A percentile compares a stretch with the other conserved stretches of the same genome.
These are phyloP conservation scores for Phytopythium oedochilum DNA, from an alignment of 352 stramenopile species.

Conservation along the genomic window DNA sequence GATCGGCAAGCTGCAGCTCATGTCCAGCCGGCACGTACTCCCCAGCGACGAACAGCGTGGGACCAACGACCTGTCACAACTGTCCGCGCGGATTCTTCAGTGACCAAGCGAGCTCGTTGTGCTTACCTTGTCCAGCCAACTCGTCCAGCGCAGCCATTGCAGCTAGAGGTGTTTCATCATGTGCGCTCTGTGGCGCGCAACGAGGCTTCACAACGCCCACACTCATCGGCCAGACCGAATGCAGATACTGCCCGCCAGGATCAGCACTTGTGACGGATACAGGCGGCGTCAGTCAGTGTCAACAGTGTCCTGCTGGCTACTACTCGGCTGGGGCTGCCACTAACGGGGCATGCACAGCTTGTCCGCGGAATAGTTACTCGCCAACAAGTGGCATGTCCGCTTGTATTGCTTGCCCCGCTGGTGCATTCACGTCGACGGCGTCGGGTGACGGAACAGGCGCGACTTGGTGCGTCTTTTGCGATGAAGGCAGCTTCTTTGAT, in stretches of 20 bases:
- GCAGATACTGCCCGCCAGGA: constrained; percentile 20
- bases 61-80: constrained; percentile 33
- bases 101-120: constrained; percentile 21
- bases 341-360: constrained; percentile 34
- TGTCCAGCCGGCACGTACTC: constrained; percentile 47
- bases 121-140: constrained; percentile 41
- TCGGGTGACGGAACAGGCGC: constrained; percentile 14
- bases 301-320: constrained; percentile 28
- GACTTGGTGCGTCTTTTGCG: constrained; percentile 30
- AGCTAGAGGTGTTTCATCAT: constrained; percentile 13
- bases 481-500: constrained; percentile 22
- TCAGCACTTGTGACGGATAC: constrained; percentile 14
- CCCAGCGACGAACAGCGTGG: constrained; percentile 14
- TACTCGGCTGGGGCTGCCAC: constrained; percentile 23
- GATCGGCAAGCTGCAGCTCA: constrained; percentile 24
- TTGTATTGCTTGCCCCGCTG: constrained; percentile 29
- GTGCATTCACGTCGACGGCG: constrained; percentile 22
- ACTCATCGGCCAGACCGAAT: constrained; percentile 21
- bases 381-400: constrained; percentile 9
- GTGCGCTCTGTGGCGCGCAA: constrained; percentile 23
- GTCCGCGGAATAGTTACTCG: constrained; percentile 36
- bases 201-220: constrained; percentile 24
- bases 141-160: constrained; percentile 31
- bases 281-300: constrained; percentile 11
- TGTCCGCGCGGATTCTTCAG: constrained; percentile 65